phyloP scores from a whole-genome alignment of 169 alveolate species.

The Eimeria sp. region DNA sequence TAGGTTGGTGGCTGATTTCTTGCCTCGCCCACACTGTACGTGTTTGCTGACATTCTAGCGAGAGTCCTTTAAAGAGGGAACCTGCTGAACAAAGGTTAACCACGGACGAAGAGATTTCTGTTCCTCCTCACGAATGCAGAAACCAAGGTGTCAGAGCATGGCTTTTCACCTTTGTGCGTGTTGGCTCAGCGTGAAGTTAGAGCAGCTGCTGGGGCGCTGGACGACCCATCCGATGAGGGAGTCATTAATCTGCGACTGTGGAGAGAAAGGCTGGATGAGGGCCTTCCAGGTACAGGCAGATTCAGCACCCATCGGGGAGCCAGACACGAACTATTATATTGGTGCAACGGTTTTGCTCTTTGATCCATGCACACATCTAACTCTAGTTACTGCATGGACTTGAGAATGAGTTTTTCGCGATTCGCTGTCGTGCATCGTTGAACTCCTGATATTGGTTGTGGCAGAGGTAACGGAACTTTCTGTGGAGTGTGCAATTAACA shows the following conservation, averaged over 20 bases:
- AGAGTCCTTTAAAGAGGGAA: background rate
- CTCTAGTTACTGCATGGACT: background rate
- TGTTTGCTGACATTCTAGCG: background rate
- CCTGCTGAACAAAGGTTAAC: background rate
- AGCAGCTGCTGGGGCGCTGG: slow-evolving; percentile 89
- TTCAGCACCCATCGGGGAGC: background rate
- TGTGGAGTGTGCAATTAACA: slow-evolving; percentile 35
- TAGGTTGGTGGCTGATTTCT: background rate
- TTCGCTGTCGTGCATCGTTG: background rate
- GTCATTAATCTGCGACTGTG: slow-evolving; percentile 90
- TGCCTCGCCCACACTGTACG: background rate
- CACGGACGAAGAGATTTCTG: background rate
- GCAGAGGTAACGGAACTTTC: background rate
- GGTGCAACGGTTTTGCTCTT: background rate
- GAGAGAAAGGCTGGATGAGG: slow-evolving; percentile 90
- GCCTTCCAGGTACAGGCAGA: slow-evolving; percentile 85
- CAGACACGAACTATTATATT: background rate
- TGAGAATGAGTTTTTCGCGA: background rate
- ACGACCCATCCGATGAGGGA: slow-evolving; percentile 90
- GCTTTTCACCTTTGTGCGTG: background rate
- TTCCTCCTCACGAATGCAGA: background rate
- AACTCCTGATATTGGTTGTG: background rate
- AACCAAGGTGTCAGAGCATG: background rate
- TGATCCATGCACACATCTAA: background rate
- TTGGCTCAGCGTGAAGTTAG: slow-evolving; percentile 40